Evolutionary conservation across 2,329 filamentous ascomycete species (phyloP).

Genomic region (Catunica adiposa): DNA sequence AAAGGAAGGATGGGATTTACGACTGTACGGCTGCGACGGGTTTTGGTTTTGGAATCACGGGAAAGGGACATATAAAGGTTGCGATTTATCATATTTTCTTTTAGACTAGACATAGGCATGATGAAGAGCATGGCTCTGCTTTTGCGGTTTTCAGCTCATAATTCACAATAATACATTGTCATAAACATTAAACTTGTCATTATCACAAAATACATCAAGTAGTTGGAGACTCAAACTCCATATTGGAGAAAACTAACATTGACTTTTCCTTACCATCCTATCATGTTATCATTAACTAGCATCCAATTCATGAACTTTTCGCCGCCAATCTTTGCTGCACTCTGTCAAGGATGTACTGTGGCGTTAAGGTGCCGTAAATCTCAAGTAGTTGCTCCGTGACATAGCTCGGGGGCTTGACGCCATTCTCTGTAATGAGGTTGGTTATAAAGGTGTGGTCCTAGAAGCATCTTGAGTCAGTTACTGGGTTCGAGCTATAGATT

Average conservation of each 20-base stretch:
- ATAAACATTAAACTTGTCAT: too few relatives aligned
- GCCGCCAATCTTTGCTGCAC: constrained; percentile 14
- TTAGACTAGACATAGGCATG: not conserved
- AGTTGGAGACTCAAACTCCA: too few relatives aligned
- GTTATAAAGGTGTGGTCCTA: constrained; percentile 34
- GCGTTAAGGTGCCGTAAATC: constrained; percentile 32
- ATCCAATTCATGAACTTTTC: not conserved
- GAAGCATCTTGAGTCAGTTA: constrained; percentile 17
- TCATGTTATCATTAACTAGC: not conserved
- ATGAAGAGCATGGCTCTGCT: not conserved
- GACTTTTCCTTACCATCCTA: too few relatives aligned
- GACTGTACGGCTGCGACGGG: too few relatives aligned
- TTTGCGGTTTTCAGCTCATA: not conserved
- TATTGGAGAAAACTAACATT: too few relatives aligned
- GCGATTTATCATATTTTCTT: too few relatives aligned
- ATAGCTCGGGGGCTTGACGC: constrained; percentile 51
- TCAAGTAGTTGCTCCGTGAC: constrained; percentile 56
- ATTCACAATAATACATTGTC: not conserved
- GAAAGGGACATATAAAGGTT: too few relatives aligned
- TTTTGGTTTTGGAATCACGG: too few relatives aligned
- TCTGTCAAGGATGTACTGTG: constrained; percentile 15
- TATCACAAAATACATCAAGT: too few relatives aligned
- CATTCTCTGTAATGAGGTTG: constrained; percentile 60
- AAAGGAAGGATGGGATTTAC: too few relatives aligned
- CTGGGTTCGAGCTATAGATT: not conserved